Evolutionary conservation across 345 rosid genomes (phyloP).

Genomic region (Arabidopsis arenosa): DNA sequence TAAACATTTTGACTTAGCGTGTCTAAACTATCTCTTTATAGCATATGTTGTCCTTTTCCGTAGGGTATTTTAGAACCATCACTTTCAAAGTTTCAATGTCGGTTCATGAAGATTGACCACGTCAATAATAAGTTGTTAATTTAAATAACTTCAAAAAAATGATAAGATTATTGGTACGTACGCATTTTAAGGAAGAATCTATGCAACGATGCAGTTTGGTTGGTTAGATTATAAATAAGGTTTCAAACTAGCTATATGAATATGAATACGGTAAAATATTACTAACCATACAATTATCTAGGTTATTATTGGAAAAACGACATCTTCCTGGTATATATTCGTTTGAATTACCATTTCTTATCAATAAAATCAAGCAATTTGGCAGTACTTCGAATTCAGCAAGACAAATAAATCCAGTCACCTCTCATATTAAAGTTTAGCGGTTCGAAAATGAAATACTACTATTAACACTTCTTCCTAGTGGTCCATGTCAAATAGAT

Average conservation of each 20-base stretch:
- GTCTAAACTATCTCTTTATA: constrained; percentile 24
- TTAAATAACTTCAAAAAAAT: neutral
- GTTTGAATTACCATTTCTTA: neutral
- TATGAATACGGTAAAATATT: neutral
- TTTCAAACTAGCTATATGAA: neutral
- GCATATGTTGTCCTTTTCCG: constrained; percentile 19
- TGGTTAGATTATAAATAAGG: constrained; percentile 17
- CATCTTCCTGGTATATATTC: constrained; percentile 4
- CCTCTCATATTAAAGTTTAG: constrained; percentile 8
- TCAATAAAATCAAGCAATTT: neutral
- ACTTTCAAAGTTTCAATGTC: constrained; percentile 36
- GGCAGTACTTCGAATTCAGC: neutral
- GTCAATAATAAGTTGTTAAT: constrained; percentile 12
- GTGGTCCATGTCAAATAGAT: neutral
- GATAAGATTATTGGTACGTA: constrained; percentile 16
- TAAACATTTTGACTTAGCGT: constrained; percentile 32
- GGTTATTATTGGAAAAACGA: neutral
- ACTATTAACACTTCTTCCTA: neutral
- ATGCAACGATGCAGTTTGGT: constrained; percentile 26
- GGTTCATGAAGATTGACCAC: constrained; percentile 39
- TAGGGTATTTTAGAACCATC: constrained; percentile 36
- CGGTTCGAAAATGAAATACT: constrained; percentile 1
- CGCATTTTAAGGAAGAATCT: constrained; percentile 41
- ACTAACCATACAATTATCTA: neutral
- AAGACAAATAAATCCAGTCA: neutral